Conservation (phyloP, 768 basidiomycete genomes). For the Vararia minispora region DNA sequence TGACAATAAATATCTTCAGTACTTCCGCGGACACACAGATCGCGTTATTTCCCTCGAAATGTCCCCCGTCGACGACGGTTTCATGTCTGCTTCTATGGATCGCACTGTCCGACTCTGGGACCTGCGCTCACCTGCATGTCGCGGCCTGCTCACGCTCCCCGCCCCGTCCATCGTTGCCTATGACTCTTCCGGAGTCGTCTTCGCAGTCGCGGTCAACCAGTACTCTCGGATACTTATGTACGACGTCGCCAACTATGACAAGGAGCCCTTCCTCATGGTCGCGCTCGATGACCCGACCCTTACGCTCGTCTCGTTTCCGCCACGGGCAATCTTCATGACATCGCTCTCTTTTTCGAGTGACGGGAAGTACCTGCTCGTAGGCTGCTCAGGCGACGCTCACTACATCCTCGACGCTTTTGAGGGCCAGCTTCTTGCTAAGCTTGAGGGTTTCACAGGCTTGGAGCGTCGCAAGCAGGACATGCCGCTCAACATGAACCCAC, state of each 20-base stretch:
- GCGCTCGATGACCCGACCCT: conserved; percentile 76
- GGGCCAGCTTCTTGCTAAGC: conserved; percentile 70
- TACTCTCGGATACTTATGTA: conserved; percentile 79
- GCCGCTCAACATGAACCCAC: conserved; percentile 49
- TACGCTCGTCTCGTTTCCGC: conserved; percentile 67
- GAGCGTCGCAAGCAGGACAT: conserved; percentile 48
- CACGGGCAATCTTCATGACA: conserved; percentile 83
- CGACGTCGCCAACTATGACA: conserved; percentile 80
- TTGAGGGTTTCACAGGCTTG: conserved; percentile 77
- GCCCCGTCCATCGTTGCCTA: conserved; percentile 74
- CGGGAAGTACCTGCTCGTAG: conserved; percentile 82
- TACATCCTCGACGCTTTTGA: conserved; percentile 91
- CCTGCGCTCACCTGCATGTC: conserved; percentile 65
- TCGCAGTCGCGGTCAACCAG: conserved; percentile 78
- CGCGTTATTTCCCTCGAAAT: conserved; percentile 86
- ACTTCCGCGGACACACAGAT: conserved; percentile 91
- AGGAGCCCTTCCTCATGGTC: conserved; percentile 81
- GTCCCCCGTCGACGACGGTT: conserved; percentile 87
- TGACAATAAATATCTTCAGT: conserved; percentile 92
- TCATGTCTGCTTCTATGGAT: conserved; percentile 91
- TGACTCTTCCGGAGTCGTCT: conserved; percentile 72
- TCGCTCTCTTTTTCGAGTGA: conserved; percentile 85
- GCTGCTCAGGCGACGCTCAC: conserved; percentile 87
- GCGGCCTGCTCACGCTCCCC: conserved; percentile 69
- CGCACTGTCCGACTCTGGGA: conserved; percentile 97